Percentiles rank a stretch among this genome's conserved stretches.
Conservation (phyloP, 1,284 basidiomycete species). For the Fomitopsis schrenkii region DNA sequence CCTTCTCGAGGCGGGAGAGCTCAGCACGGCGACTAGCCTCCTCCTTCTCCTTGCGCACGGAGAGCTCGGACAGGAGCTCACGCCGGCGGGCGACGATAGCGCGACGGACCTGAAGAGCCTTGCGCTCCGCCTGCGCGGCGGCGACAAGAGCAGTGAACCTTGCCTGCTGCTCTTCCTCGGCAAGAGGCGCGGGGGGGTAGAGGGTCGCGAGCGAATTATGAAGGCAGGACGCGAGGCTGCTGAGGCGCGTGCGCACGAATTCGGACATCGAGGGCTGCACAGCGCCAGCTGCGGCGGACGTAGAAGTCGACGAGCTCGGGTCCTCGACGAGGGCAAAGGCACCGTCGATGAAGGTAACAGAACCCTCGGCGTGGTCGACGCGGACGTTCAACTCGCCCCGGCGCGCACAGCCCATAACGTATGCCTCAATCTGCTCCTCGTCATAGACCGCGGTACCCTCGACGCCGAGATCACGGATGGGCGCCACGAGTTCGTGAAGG, state of each 20-base stretch:
- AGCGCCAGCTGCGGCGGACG: constrained; percentile 32
- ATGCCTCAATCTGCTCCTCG: constrained; percentile 82
- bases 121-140: constrained; percentile 69
- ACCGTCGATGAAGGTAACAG: constrained; percentile 85
- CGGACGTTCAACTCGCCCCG: constrained; percentile 86
- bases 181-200: constrained; percentile 37
- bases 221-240: constrained; percentile 70
- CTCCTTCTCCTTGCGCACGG: constrained; percentile 87
- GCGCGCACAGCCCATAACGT: constrained; percentile 89
- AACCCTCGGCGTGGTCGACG: constrained; percentile 87
- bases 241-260: constrained; percentile 72
- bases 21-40: constrained; percentile 82
- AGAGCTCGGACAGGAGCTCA: constrained; percentile 86
- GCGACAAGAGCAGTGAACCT: constrained; percentile 52
- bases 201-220: constrained; percentile 64
- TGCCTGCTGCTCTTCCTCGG: constrained; percentile 48
- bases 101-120: constrained; percentile 71
- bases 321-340: constrained; percentile 54
- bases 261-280: constrained; percentile 71
- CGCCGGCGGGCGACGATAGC: constrained; percentile 85
- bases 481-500: constrained; percentile 73
- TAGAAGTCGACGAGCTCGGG: constrained; percentile 31
- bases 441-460: constrained; percentile 55
- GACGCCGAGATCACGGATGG: constrained; percentile 55
- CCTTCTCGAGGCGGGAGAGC: constrained; percentile 63